These are phyloP conservation scores for Pestalotiopsis sp. DNA, from an alignment of 2,329 filamentous ascomycete genomes.

Conservation along the genomic window DNA sequence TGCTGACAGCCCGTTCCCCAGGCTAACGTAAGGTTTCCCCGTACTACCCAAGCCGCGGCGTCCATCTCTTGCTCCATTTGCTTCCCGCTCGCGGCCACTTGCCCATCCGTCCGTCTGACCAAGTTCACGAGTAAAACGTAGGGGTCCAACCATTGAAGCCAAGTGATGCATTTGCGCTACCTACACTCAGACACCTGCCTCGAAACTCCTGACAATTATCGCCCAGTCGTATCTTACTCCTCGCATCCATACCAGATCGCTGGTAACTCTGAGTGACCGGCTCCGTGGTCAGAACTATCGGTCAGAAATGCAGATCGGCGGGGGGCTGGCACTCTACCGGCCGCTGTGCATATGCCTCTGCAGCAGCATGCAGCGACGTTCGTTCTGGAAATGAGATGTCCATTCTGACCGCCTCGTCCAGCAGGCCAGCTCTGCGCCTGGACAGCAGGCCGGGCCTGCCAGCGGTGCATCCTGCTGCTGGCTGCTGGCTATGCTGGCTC, in stretches of 20 bases:
- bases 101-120: conserved; percentile 2
- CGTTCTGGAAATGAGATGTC: not conserved
- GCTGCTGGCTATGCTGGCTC: not conserved
- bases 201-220: not conserved
- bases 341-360: not conserved
- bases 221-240: not conserved
- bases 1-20: conserved; percentile 8
- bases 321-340: not conserved
- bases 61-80: not conserved
- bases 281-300: not conserved
- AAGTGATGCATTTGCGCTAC: not conserved
- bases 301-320: not conserved
- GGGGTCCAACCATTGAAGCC: not conserved
- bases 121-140: not conserved
- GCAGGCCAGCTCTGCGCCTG: not conserved
- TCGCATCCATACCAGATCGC: not conserved
- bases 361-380: not conserved
- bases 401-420: not conserved
- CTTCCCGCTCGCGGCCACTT: not conserved
- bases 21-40: conserved; percentile 7
- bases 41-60: not conserved
- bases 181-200: not conserved
- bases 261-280: not conserved
- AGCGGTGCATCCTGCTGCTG: not conserved
- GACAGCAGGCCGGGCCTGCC: not conserved